Conservation (phyloP, 805 yeast species). For the Jamesozyma rosinii region DNA sequence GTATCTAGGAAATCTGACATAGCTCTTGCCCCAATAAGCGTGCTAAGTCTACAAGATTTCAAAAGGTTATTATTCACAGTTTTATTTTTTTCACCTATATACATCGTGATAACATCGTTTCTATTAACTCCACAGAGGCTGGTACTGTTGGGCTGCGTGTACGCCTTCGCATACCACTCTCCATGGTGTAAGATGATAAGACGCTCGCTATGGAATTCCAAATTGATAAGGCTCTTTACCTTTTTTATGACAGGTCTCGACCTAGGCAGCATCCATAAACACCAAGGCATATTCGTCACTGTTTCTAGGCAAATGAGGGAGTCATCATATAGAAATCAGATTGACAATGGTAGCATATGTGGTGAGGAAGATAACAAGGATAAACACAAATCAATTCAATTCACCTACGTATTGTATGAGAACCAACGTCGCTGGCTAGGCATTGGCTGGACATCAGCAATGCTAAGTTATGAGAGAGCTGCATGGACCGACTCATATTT, state of each 20-base stretch:
- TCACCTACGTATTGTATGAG: conserved; percentile 86
- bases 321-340: conserved; percentile 9
- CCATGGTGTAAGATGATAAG: conserved; percentile 71
- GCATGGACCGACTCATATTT: conserved; percentile 96
- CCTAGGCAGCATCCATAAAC: conserved; percentile 41
- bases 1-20: conserved; percentile 69
- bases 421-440: conserved; percentile 97
- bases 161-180: conserved; percentile 73
- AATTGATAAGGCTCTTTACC: conserved; percentile 54
- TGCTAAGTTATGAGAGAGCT: conserved; percentile 85
- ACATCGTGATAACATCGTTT: conserved; percentile 58
- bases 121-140: conserved; percentile 61
- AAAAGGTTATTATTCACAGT: conserved; percentile 76
- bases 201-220: conserved; percentile 70
- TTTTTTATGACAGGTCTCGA: conserved; percentile 85
- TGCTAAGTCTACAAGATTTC: conserved; percentile 66
- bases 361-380: conserved; percentile 21
- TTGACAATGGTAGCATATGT: conserved; percentile 20
- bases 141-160: conserved; percentile 47
- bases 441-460: conserved; percentile 92
- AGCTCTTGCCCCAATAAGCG: conserved; percentile 66
- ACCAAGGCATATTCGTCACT: conserved; percentile 36
- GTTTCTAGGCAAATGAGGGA: conserved; percentile 32
- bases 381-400: conserved; percentile 44
- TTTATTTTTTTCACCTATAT: conserved; percentile 74